phyloP scores from a whole-genome alignment of 2,329 filamentous ascomycete genomes.

The Alternaria metachromatica region DNA sequence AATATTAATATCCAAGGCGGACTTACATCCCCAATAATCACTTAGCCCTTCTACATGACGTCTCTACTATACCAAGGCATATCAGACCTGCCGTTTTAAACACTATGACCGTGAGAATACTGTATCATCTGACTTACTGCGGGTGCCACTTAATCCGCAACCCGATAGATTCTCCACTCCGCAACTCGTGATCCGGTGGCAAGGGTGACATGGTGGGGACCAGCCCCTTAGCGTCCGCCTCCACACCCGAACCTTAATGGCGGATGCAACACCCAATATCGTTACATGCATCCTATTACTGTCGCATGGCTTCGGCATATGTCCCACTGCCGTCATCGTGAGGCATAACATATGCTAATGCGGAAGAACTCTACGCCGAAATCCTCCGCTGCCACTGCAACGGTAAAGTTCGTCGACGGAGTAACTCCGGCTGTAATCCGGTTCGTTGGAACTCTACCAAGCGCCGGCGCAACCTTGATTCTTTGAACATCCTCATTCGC shows the following conservation, averaged over 20 bases:
- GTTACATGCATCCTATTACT: neutral
- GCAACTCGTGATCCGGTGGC: neutral
- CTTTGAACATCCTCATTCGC: neutral
- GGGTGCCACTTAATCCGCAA: neutral
- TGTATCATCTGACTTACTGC: neutral
- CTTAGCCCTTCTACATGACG: neutral
- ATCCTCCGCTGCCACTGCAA: neutral
- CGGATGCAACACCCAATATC: neutral
- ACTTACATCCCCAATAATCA: neutral
- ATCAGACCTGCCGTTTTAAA: neutral
- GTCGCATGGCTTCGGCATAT: neutral
- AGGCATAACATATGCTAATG: neutral
- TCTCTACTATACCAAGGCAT: neutral
- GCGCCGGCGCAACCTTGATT: neutral
- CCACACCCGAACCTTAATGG: neutral
- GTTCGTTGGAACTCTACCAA: neutral
- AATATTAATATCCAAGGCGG: neutral
- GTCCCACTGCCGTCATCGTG: neutral
- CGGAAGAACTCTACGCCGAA: constrained; percentile 8
- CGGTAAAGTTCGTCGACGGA: neutral
- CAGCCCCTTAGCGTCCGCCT: neutral
- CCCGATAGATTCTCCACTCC: neutral
- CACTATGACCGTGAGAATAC: neutral
- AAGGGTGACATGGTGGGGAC: neutral
- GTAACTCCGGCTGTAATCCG: neutral